Evolutionary conservation across 257 asterid genomes (phyloP), one percentile per base, ranked within the genome.

Genomic region (Solanum ahanhuiri): DNA sequence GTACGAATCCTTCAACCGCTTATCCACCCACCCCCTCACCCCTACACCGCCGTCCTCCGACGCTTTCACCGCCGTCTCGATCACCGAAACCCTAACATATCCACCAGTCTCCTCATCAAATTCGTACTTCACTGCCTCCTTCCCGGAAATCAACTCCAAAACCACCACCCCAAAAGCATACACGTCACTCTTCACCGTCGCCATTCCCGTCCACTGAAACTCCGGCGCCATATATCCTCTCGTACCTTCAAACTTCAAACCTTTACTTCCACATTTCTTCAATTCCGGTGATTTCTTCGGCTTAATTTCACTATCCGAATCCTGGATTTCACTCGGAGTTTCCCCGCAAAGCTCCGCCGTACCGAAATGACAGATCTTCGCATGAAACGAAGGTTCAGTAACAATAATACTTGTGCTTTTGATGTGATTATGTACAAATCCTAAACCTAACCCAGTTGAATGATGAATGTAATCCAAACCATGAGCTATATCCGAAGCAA

Each of bases 141-240:
- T 89, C n/a, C 99, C 98, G 0, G 98, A 93, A 41, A 93, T 82
- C 60, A 96, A 67, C 88, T 96, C 99, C 85, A 96, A 91, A 81
- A 95, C 67, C 90, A 96, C 98, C 51, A 96, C 98, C 85, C 99
- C 99, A 64, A 95, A 96, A 64, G 98, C 95, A 86, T 93, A 96
- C 7, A 95, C 95, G 83, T 96, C 98, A 9, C 93, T 89, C 83
- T 91, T 93, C 63, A 92, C 94, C 10, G 98, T 90, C 15, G 93
- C 90, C 7, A 91, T 86, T 82, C 99, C 99, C 23, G 93, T 94
- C 33, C 45, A 77, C 54, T 90, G 94, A 63, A 91, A 96, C 87
- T 96, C 99, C 2, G 99, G 99, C 34, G 99, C 94, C 99, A 96
- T 96, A 85, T 96, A 96, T 72, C 98, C 99, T 67, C 95, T 87